Percentiles rank a stretch among this genome's conserved stretches.
These are phyloP conservation scores for Barnettozyma pratensis DNA, from an alignment of 805 yeast species.

Conservation along the genomic window DNA sequence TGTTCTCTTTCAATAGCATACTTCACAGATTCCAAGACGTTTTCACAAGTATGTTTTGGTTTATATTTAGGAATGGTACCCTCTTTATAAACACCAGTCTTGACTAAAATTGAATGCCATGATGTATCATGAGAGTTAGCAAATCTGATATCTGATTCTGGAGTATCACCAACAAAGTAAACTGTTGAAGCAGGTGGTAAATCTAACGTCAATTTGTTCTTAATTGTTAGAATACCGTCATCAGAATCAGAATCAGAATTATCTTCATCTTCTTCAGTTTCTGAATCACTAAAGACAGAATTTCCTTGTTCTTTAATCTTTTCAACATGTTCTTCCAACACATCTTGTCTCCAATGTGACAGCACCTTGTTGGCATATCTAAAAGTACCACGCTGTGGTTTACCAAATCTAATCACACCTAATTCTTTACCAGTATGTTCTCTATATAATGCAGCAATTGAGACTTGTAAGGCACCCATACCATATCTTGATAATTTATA, in stretches of 20 bases:
- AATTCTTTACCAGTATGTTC: slow-evolving; percentile 82
- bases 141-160: slow-evolving; percentile 82
- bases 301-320: slow-evolving; percentile 36
- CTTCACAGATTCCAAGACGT: slow-evolving; percentile 77
- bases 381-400: slow-evolving; percentile 86
- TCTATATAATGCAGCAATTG: slow-evolving; percentile 77
- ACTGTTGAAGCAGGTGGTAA: slow-evolving; percentile 83
- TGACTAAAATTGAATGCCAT: slow-evolving; percentile 80
- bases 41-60: slow-evolving; percentile 69
- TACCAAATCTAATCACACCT: slow-evolving; percentile 79
- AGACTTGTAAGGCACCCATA: slow-evolving; percentile 91
- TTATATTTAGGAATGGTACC: slow-evolving; percentile 75
- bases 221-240: slow-evolving; percentile 42
- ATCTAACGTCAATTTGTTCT: slow-evolving; percentile 42
- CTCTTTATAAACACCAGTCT: slow-evolving; percentile 82
- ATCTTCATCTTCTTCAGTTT: slow-evolving; percentile 24
- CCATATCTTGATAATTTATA: slow-evolving; percentile 80
- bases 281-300: slow-evolving; percentile 22
- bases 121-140: slow-evolving; percentile 82
- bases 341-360: slow-evolving; percentile 72
- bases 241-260: slow-evolving; percentile 23
- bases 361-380: slow-evolving; percentile 76
- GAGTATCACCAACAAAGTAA: slow-evolving; percentile 86
- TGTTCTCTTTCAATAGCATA: slow-evolving; percentile 83
- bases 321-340: slow-evolving; percentile 68